Conservation (phyloP, 2,329 filamentous ascomycete species). For the Massarina eburnea region DNA sequence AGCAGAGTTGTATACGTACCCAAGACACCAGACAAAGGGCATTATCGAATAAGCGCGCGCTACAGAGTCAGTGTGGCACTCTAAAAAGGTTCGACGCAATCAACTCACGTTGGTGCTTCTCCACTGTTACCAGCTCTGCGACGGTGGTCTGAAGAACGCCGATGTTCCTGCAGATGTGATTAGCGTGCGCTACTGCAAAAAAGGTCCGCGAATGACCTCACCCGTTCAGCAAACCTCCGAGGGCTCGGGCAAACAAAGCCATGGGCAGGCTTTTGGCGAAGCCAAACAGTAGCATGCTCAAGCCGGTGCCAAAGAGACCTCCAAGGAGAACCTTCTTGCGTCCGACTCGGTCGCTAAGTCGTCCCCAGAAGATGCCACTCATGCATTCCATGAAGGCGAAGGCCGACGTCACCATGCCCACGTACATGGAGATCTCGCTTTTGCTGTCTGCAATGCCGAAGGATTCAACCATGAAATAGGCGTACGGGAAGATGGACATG, state of each 20-base stretch:
- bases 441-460: constrained; percentile 82
- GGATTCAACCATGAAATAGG: constrained; percentile 95
- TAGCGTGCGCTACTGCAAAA: constrained; percentile 31
- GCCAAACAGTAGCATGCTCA: constrained; percentile 92
- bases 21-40: constrained; percentile 97
- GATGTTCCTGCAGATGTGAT: constrained; percentile 68
- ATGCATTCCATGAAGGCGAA: constrained; percentile 96
- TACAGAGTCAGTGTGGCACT: constrained; percentile 42
- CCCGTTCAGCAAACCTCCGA: constrained; percentile 92
- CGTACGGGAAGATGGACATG: constrained; percentile 99
- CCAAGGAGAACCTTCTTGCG: constrained; percentile 89
- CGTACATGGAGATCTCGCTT: constrained; percentile 84
- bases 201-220: constrained; percentile 50
- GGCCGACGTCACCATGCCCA: constrained; percentile 92
- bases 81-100: neutral
- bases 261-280: constrained; percentile 81
- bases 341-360: constrained; percentile 86
- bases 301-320: constrained; percentile 84
- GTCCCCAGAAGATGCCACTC: constrained; percentile 89
- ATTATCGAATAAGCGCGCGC: constrained; percentile 95
- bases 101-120: constrained; percentile 82
- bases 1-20: constrained; percentile 53
- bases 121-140: constrained; percentile 87
- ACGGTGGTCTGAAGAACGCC: constrained; percentile 95
- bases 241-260: constrained; percentile 81